Evolutionary conservation across 345 rosid genomes (phyloP).

Genomic region (Clarkia xantiana): DNA sequence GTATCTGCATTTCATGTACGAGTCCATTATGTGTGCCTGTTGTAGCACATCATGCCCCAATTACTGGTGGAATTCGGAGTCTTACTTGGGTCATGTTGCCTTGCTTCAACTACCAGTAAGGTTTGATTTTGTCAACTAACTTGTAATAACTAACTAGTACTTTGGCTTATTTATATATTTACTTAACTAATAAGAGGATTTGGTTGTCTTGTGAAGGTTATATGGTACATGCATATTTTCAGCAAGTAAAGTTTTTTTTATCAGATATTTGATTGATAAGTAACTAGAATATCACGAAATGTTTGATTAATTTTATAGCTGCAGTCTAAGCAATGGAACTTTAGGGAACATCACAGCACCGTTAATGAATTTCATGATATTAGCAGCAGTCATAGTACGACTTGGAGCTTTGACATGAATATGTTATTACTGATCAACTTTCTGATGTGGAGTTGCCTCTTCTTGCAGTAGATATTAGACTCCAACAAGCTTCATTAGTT

Average conservation of each 20-base stretch:
- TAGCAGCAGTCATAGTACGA: conserved; percentile 14
- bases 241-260: conserved; percentile 40
- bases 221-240: conserved; percentile 66
- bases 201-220: conserved; percentile 65
- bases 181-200: conserved; percentile 4
- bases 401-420: conserved; percentile 13
- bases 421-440: conserved; percentile 18
- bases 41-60: no score
- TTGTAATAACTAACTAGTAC: background rate
- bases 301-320: conserved; percentile 9
- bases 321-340: conserved; percentile 41
- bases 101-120: no score
- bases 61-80: no score
- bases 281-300: background rate
- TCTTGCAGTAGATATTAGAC: conserved; percentile 17
- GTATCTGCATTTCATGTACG: no score
- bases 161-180: background rate
- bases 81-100: no score
- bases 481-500: no score
- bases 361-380: conserved; percentile 41
- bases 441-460: conserved; percentile 20
- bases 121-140: background rate
- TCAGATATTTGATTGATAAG: background rate
- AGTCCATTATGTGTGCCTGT: no score
- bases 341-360: conserved; percentile 53